These are phyloP conservation scores for Dryas integrifolia DNA, from an alignment of 331 rosid genomes.

Conservation along the genomic window DNA sequence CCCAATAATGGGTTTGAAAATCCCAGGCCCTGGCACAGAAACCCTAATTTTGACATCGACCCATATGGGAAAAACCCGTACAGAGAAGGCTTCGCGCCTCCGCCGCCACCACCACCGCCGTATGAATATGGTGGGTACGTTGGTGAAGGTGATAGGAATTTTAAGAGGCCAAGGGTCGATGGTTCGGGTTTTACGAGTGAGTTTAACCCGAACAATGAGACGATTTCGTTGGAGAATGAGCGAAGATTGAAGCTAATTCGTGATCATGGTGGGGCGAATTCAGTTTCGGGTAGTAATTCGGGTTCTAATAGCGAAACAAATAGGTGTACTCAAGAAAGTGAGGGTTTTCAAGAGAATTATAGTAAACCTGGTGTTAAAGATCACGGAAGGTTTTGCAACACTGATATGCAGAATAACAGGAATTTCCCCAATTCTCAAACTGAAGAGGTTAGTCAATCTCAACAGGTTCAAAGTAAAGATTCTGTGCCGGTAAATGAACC, in stretches of 20 bases:
- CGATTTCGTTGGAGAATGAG: slow-evolving; percentile 46
- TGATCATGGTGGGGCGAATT: slow-evolving; percentile 58
- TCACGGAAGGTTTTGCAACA: no score
- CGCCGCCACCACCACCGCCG: slow-evolving; percentile 17
- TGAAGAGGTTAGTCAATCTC: not conserved
- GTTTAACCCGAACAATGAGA: slow-evolving; percentile 20
- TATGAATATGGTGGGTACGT: slow-evolving; percentile 36
- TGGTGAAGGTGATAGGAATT: slow-evolving; percentile 45
- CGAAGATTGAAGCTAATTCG: slow-evolving; percentile 77
- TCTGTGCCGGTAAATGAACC: slow-evolving; percentile 22
- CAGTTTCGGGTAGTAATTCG: not conserved
- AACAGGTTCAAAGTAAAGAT: slow-evolving; percentile 14
- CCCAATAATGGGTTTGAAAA: slow-evolving; percentile 29
- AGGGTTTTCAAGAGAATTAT: slow-evolving; percentile 9
- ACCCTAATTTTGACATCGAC: slow-evolving; percentile 30
- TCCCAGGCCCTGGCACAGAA: slow-evolving; percentile 33
- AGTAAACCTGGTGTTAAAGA: not conserved
- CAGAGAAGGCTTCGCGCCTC: slow-evolving; percentile 18
- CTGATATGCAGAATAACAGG: slow-evolving; percentile 8
- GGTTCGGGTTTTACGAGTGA: slow-evolving; percentile 29
- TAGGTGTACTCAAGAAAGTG: slow-evolving; percentile 10
- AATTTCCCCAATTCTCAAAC: not conserved
- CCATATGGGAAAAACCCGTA: slow-evolving; percentile 24
- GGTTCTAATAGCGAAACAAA: slow-evolving; percentile 10
- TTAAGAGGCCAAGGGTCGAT: slow-evolving; percentile 62